Evolutionary conservation across 2,329 filamentous ascomycete genomes (phyloP).

Genomic region (Sporothrix pallida): DNA sequence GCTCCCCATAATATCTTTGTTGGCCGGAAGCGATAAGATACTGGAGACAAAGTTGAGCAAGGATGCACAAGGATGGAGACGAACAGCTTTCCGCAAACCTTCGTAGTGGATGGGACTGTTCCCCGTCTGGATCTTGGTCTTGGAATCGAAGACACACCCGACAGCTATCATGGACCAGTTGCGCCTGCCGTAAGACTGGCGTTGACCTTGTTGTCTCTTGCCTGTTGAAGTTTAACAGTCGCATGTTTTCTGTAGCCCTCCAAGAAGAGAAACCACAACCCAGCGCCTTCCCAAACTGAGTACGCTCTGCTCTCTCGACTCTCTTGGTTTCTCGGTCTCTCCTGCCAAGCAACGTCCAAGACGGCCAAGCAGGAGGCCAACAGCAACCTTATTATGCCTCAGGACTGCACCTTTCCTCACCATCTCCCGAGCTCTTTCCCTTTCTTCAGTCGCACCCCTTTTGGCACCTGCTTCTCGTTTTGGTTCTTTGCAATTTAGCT

Average conservation of each 20-base stretch:
- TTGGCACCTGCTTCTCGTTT: conserved; percentile 3
- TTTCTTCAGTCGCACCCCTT: neutral
- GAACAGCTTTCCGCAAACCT: neutral
- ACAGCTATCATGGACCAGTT: neutral
- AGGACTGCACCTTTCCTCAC: conserved; percentile 19
- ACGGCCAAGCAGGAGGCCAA: conserved; percentile 25
- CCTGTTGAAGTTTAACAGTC: neutral
- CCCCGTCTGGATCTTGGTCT: conserved; percentile 9
- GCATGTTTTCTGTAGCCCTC: neutral
- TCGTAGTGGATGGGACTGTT: neutral
- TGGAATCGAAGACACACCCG: conserved; percentile 1
- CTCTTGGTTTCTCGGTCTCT: conserved; percentile 4
- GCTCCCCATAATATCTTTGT: neutral
- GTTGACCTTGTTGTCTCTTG: neutral
- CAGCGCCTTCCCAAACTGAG: neutral
- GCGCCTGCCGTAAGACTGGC: conserved; percentile 14
- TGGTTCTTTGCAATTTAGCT: neutral
- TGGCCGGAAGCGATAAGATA: neutral
- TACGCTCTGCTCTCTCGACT: neutral
- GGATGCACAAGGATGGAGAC: neutral
- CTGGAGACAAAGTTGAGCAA: neutral
- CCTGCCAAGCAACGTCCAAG: conserved; percentile 28
- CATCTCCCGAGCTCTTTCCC: conserved; percentile 15
- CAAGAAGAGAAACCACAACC: conserved; percentile 1
- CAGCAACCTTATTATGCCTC: conserved; percentile 28